phyloP scores from a whole-genome alignment of 2,329 filamentous ascomycete genomes.

The Fusarium pilosicola region DNA sequence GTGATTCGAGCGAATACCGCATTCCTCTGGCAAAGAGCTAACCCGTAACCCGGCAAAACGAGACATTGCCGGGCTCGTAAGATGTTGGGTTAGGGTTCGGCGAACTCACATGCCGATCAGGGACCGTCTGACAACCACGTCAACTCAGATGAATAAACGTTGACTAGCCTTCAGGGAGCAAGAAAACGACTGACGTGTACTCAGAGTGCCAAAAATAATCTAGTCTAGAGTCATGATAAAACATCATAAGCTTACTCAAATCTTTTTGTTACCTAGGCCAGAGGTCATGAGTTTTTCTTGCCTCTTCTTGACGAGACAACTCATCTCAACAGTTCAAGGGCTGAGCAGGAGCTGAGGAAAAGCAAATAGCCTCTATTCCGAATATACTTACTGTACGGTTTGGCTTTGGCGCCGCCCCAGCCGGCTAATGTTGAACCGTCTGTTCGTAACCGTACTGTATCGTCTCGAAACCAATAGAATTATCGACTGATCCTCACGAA shows the following conservation, averaged over 20 bases:
- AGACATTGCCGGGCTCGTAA: not conserved
- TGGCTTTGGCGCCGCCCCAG: constrained; percentile 1
- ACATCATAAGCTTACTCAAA: not conserved
- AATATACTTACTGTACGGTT: not conserved
- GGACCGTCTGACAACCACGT: constrained; percentile 13
- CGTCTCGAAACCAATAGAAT: not conserved
- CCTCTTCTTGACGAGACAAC: not conserved
- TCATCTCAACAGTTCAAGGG: not conserved
- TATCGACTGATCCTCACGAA: constrained; percentile 17
- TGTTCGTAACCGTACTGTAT: not conserved
- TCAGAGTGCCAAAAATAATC: not conserved
- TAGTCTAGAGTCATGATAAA: not conserved
- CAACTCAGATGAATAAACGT: constrained; percentile 7
- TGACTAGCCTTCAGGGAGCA: not conserved
- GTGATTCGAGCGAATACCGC: constrained; percentile 1
- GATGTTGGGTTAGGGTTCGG: not conserved
- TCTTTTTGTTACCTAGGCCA: not conserved
- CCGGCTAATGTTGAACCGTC: not conserved
- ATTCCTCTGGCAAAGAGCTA: constrained; percentile 26
- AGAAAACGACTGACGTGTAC: not conserved
- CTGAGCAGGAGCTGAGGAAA: not conserved
- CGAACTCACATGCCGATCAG: constrained; percentile 16
- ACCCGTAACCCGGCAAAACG: constrained; percentile 4
- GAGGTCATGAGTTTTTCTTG: not conserved
- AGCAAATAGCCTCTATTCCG: constrained; percentile 11